These are phyloP conservation scores for Lentinula detonsa DNA, from an alignment of 768 basidiomycete species.

Conservation along the genomic window DNA sequence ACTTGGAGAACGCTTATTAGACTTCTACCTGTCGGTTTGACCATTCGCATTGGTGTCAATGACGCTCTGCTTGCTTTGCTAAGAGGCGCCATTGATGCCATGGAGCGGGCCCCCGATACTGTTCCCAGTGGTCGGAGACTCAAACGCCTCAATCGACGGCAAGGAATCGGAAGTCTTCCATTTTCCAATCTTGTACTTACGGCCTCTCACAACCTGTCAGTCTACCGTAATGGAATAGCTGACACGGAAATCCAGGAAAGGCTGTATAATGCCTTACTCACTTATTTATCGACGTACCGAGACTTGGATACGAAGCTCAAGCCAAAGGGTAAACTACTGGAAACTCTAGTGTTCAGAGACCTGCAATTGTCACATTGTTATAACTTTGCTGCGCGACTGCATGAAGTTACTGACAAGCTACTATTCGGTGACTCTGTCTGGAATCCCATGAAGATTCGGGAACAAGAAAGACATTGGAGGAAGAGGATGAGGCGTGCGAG, in stretches of 20 bases:
- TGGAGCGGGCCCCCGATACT: neutral
- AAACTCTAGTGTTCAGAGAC: neutral
- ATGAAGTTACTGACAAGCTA: neutral
- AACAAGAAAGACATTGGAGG: neutral
- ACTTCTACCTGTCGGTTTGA: neutral
- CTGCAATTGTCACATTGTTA: no score
- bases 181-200: neutral
- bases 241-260: neutral
- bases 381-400: neutral
- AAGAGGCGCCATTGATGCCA: neutral
- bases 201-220: neutral
- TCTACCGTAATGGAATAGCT: neutral
- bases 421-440: neutral
- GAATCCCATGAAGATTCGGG: neutral
- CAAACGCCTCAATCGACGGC: neutral
- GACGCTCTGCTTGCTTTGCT: neutral
- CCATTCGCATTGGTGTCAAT: conserved; percentile 4
- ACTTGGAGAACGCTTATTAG: conserved; percentile 1
- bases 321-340: neutral
- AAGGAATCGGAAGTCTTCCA: neutral
- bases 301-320: neutral
- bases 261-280: neutral
- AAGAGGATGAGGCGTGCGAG: neutral
- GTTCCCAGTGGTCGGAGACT: neutral
- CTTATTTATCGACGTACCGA: neutral